Conservation (phyloP, 371 early-diverging fungal species). For the Mortierella sp. region DNA sequence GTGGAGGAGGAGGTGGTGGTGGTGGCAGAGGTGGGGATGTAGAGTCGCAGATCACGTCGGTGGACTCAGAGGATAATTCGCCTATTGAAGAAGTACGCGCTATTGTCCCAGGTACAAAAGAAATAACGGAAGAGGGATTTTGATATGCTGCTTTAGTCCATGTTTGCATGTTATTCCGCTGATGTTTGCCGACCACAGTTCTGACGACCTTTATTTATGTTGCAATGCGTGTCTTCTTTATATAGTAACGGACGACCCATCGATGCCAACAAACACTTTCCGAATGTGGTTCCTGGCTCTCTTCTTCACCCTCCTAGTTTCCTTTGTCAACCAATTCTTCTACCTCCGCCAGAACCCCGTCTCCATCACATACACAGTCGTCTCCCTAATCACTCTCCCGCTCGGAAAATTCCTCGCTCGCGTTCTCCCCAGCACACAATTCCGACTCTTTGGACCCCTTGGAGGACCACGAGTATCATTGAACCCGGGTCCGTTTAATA, state of each 20-base stretch:
- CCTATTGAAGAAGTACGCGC: constrained; percentile 79
- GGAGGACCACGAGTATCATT: constrained; percentile 56
- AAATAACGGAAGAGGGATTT: too few species aligned
- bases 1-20: not conserved
- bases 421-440: constrained; percentile 62
- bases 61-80: constrained; percentile 66
- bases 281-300: constrained; percentile 78
- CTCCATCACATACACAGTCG: constrained; percentile 68
- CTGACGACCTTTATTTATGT: not conserved
- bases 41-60: constrained; percentile 22
- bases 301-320: constrained; percentile 69
- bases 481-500: constrained; percentile 81
- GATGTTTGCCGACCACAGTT: too few species aligned
- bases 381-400: constrained; percentile 73
- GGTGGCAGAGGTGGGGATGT: constrained; percentile 6
- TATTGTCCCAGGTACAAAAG: constrained; percentile 65
- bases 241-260: constrained; percentile 68
- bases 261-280: constrained; percentile 77
- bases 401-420: constrained; percentile 74
- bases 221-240: too few species aligned
- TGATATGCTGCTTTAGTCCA: too few species aligned
- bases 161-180: not conserved
- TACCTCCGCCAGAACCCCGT: constrained; percentile 78
- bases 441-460: constrained; percentile 68
- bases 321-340: constrained; percentile 82